phyloP scores from a whole-genome alignment of 306 rosid genomes.

The Senna siamea region DNA sequence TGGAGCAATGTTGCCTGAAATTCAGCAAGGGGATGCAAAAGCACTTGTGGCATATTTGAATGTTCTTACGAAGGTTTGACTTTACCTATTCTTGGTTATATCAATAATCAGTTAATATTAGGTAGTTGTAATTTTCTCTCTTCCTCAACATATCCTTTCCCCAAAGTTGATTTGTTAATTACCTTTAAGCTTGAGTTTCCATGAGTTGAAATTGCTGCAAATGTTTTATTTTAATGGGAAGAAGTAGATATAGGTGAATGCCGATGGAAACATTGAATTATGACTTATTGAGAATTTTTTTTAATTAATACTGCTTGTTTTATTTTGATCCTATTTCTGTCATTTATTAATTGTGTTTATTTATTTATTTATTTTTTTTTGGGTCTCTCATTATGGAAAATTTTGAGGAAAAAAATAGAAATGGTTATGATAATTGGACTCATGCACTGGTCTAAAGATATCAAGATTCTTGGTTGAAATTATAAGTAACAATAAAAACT shows the following conservation, averaged over 20 bases:
- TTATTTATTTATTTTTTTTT: background rate
- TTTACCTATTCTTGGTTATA: constrained; percentile 13
- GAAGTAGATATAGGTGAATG: background rate
- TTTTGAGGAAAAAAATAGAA: background rate
- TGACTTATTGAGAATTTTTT: background rate
- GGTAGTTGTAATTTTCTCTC: constrained; percentile 15
- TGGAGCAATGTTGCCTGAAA: constrained; percentile 84
- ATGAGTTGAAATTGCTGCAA: background rate
- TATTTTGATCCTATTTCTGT: constrained; percentile 1
- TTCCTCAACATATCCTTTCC: background rate
- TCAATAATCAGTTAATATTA: background rate
- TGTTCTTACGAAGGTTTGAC: constrained; percentile 83
- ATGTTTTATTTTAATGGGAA: background rate
- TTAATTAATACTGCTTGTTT: background rate
- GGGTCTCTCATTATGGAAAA: background rate
- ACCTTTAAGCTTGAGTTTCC: background rate
- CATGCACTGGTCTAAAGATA: background rate
- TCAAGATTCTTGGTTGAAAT: constrained; percentile 4
- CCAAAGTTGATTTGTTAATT: constrained; percentile 7
- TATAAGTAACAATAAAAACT: background rate
- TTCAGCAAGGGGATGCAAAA: constrained; percentile 95
- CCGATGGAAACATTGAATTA: background rate
- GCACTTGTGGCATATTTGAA: constrained; percentile 93
- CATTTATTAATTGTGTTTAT: background rate
- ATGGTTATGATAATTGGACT: background rate